phyloP scores from a whole-genome alignment of 148 eudicot species.

The Chenopodium formosanum region DNA sequence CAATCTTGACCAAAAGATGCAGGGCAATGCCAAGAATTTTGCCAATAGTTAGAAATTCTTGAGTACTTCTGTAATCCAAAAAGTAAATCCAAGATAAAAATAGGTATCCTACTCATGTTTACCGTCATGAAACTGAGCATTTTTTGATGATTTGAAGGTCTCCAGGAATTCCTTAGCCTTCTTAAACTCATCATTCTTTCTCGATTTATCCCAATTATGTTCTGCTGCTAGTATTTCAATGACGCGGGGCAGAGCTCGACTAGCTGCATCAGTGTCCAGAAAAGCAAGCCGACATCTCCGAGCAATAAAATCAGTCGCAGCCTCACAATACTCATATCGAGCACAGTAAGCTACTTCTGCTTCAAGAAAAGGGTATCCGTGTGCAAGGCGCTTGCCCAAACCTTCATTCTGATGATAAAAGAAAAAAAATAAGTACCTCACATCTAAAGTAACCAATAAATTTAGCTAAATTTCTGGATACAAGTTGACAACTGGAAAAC shows the following conservation, averaged over 20 bases:
- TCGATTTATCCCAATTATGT: slow-evolving; percentile 81
- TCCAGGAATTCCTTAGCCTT: slow-evolving; percentile 61
- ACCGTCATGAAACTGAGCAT: slow-evolving; percentile 93
- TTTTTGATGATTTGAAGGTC: slow-evolving; percentile 90
- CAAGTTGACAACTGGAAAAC: background rate
- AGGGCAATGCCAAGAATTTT: slow-evolving; percentile 1
- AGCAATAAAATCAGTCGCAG: slow-evolving; percentile 85
- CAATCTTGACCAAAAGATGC: background rate
- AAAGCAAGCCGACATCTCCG: slow-evolving; percentile 95
- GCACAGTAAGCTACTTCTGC: slow-evolving; percentile 99
- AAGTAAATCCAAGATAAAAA: background rate
- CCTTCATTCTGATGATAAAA: slow-evolving; percentile 61
- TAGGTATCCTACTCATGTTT: slow-evolving; percentile 58
- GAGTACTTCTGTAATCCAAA: background rate
- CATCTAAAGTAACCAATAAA: background rate
- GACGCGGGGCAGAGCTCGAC: slow-evolving; percentile 72
- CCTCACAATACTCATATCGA: slow-evolving; percentile 88
- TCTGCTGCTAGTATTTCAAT: slow-evolving; percentile 76
- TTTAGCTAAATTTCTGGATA: background rate
- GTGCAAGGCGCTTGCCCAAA: slow-evolving; percentile 95
- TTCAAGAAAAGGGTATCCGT: slow-evolving; percentile 93
- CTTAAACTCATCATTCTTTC: slow-evolving; percentile 60
- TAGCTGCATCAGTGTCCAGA: slow-evolving; percentile 95
- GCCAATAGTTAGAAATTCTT: background rate
- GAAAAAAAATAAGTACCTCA: background rate